Percentiles rank a stretch among this genome's conserved stretches.
Conservation (phyloP, 108 stramenopile genomes). For the Cyclotella choctawhatcheeana region DNA sequence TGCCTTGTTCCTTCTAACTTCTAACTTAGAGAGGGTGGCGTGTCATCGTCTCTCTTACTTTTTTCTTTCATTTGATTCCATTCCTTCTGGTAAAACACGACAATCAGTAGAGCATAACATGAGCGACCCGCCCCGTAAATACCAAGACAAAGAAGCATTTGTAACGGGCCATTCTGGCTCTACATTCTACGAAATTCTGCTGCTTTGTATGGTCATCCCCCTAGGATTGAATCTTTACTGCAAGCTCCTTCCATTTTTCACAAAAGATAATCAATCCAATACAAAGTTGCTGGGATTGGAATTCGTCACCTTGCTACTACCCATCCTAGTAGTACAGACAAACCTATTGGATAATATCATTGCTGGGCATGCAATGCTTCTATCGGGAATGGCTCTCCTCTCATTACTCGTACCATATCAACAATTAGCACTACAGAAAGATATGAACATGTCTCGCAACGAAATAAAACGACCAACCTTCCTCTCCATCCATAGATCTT, state of each 20-base stretch:
- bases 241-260: constrained; percentile 10
- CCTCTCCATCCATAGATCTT: constrained; percentile 74
- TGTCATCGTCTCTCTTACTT: no score
- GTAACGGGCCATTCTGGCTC: constrained; percentile 86
- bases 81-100: no score
- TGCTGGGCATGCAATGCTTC: constrained; percentile 58
- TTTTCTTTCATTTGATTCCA: no score
- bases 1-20: no score
- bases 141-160: constrained; percentile 78
- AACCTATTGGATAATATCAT: constrained; percentile 66
- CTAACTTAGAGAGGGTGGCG: no score
- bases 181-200: constrained; percentile 63
- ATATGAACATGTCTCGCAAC: background rate
- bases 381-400: constrained; percentile 30
- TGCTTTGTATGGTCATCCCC: constrained; percentile 67
- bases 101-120: no score
- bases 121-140: constrained; percentile 42
- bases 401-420: constrained; percentile 2
- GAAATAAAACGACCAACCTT: constrained; percentile 40
- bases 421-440: background rate
- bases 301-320: constrained; percentile 49
- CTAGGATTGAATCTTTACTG: constrained; percentile 59
- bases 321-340: constrained; percentile 73
- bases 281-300: no score
- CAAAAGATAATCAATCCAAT: background rate